Evolutionary conservation across 495 filamentous ascomycete genomes (phyloP), one percentile per base, ranked within the genome.

Genomic region (Jackrogersella minutella): DNA sequence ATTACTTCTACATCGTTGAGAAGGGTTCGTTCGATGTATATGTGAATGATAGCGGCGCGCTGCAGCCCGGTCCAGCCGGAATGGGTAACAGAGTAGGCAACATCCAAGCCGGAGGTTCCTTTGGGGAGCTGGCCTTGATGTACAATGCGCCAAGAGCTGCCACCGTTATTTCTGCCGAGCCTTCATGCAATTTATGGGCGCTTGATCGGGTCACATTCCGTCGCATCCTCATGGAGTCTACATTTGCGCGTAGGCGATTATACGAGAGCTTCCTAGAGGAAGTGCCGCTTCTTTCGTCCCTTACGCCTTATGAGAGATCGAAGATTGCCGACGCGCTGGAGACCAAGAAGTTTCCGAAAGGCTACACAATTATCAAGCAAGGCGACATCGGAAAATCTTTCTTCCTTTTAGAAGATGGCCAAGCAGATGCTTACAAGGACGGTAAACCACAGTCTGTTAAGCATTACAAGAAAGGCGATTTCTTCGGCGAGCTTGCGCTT

Each of bases 191-290:
- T 1, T 85, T 99, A 5, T 99, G 95, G 95, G 92, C 92, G 10
- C 81, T 99, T 40, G 95, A 99, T 74, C 92, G 95, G 30, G 85
- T 98, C 47, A 99, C 95, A 4, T 99, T 99, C 85, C 92, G 95
- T 49, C 92, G 95, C 28, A 98, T 99, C 69, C 82, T 99, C 54
- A 97, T 99, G 96, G 95, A 98, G 79, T 93, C 91, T 47, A 96
- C 95, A 14, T 99, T 97, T 79, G 91, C 94, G 73, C 91, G 94
- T 28, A 88, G 95, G 60, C 90, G 93, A 66, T 93, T 98, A 88
- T 99, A 98, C 75, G 95, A 99, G 75, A 90, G 88, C 70, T 98
- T 99, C 82, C 84, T 99, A n/a, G 93, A 96, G 74, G 94, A 97
- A 78, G 94, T 99, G 4, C 90, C 91, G 0, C 83, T 98, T n/a